Evolutionary conservation across 2,329 filamentous ascomycete genomes (phyloP).

Genomic region (Curvularia verruculosa): DNA sequence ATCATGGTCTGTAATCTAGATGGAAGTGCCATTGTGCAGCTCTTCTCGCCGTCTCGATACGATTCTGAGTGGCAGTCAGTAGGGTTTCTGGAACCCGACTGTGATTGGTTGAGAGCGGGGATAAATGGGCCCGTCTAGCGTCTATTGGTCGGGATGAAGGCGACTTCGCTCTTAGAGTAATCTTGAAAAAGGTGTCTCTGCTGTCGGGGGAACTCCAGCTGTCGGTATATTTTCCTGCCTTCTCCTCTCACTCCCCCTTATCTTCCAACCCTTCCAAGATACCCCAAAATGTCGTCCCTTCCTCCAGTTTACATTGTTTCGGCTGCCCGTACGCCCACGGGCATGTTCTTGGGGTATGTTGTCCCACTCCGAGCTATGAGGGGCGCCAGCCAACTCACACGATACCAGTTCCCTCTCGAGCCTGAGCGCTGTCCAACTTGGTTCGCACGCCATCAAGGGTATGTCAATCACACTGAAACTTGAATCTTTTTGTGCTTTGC

Average conservation of each 20-base stretch:
- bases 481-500: conserved; percentile 13
- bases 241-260: conserved; percentile 11
- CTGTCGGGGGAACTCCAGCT: conserved; percentile 2
- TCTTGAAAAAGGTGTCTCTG: conserved; percentile 26
- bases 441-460: conserved; percentile 93
- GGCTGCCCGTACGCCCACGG: conserved; percentile 85
- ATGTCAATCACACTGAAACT: conserved; percentile 31
- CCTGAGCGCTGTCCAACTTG: conserved; percentile 83
- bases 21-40: not conserved
- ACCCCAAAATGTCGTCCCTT: conserved; percentile 72
- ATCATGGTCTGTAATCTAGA: not conserved
- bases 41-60: not conserved
- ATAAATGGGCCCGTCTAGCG: not conserved
- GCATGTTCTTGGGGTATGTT: conserved; percentile 88
- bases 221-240: conserved; percentile 4
- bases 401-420: conserved; percentile 79
- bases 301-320: conserved; percentile 96
- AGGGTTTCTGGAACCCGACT: not conserved
- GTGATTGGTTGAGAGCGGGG: not conserved
- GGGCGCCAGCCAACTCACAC: conserved; percentile 34
- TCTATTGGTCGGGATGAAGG: not conserved
- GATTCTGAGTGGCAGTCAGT: not conserved
- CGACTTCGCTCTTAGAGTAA: conserved; percentile 9
- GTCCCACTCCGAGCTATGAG: conserved; percentile 18
- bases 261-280: conserved; percentile 13